These are phyloP conservation scores for Trichosporon asahii DNA, from an alignment of 1,284 basidiomycete species.

Conservation along the genomic window DNA sequence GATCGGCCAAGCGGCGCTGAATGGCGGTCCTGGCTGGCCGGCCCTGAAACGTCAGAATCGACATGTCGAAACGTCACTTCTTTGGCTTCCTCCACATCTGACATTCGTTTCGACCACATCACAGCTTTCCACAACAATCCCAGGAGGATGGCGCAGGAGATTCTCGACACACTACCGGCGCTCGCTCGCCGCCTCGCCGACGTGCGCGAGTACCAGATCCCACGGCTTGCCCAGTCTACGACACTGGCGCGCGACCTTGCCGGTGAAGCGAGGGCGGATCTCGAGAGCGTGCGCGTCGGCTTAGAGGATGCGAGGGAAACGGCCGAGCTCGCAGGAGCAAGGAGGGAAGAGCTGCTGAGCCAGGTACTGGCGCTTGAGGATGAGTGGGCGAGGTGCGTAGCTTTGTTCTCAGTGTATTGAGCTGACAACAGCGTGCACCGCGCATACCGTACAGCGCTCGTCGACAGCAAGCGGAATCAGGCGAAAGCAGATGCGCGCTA, in stretches of 20 bases:
- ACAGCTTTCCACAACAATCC: neutral
- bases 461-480: conserved; percentile 15
- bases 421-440: conserved; percentile 19
- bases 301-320: conserved; percentile 18
- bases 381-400: neutral
- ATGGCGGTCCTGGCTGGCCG: neutral
- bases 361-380: conserved; percentile 57
- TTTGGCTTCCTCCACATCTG: conserved; percentile 10
- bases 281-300: conserved; percentile 58
- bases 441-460: conserved; percentile 35
- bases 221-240: conserved; percentile 63
- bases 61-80: conserved; percentile 12
- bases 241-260: conserved; percentile 65
- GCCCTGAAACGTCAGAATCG: conserved; percentile 8
- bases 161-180: conserved; percentile 22
- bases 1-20: neutral
- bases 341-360: conserved; percentile 27
- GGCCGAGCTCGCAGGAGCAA: conserved; percentile 9
- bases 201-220: conserved; percentile 67
- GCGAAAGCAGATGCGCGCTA: conserved; percentile 22
- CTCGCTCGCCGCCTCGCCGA: conserved; percentile 62
- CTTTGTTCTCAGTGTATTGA: neutral
- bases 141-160: conserved; percentile 3
- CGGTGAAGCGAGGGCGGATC: conserved; percentile 69
- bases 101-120: neutral